Evolutionary conservation across 75 land plant species (phyloP).

Genomic region (Cupressus sempervirens): DNA sequence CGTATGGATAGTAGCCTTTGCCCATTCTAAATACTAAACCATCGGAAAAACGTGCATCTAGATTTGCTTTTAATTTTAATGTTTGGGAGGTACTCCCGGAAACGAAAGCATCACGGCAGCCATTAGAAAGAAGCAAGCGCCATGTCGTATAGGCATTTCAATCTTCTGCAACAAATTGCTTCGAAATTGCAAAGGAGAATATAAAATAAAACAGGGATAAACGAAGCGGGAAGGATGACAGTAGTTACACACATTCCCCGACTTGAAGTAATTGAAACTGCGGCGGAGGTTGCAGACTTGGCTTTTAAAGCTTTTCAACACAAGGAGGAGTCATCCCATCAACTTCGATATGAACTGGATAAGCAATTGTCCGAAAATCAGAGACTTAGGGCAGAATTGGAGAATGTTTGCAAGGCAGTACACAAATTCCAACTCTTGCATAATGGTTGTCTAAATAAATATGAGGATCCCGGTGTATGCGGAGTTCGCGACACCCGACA

Average conservation of each 20-base stretch:
- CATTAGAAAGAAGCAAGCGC: too few species aligned
- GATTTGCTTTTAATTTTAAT: too few species aligned
- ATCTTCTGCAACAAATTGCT: too few species aligned
- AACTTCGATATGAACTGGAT: constrained; percentile 12
- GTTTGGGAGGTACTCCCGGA: too few species aligned
- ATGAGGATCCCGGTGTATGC: neutral
- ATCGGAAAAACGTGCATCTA: too few species aligned
- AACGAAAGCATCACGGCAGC: too few species aligned
- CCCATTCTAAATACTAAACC: too few species aligned
- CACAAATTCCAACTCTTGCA: neutral
- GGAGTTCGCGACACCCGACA: too few species aligned
- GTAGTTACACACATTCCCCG: constrained; percentile 13
- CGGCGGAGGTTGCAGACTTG: constrained; percentile 75
- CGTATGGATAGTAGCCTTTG: too few species aligned
- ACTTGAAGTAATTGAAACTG: constrained; percentile 71
- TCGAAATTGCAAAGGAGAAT: too few species aligned
- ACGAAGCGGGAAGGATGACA: neutral
- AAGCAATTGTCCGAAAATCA: constrained; percentile 48
- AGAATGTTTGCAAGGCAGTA: constrained; percentile 39
- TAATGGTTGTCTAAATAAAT: neutral
- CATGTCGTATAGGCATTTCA: too few species aligned
- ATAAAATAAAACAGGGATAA: too few species aligned
- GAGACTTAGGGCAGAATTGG: constrained; percentile 40
- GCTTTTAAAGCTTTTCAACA: constrained; percentile 60
- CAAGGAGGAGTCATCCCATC: constrained; percentile 25